Evolutionary conservation across 257 asterid species (phyloP), one percentile per base, ranked within the genome.

Genomic region (Knoxia roxburghii): DNA sequence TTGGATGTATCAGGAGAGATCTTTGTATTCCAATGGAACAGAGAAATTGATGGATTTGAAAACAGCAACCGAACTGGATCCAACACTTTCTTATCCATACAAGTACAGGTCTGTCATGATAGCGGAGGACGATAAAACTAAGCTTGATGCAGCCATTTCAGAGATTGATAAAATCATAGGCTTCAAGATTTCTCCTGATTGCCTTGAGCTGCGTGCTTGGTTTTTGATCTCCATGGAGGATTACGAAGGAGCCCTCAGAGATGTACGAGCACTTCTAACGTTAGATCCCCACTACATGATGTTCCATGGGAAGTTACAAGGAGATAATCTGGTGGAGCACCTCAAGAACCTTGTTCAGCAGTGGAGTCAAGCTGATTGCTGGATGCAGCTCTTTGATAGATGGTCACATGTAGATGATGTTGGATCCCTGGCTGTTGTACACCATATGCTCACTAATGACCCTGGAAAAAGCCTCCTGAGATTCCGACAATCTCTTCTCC

Each of bases 1-100:
- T 32, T 94, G 99, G 99, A 94, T 94, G 99, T 88, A 84, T 81
- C 99, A 94, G 71, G 99, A 94, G 79, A 77, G 96, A 37, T 87
- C 96, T 52, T 68, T 94, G 52, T 94, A 94, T 62, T 79, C 85
- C 68, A 80, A 76, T 46, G 96, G 96, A 58, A 85, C 77, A 54
- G 98, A 90, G 62, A 88, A 84, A 74, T 70, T 56, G 57, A 78
- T 83, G 92, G 98, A 94, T 80, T 75, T 94, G 72, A 75, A 80
- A 72, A 75, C 81, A 20, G 89, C 99, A 39, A 90, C 89, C 23
- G 96, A 90, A 64, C 68, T 90, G 87, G 95, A 94, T 79, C 98
- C 99, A 23, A 84, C 97, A 8, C 98, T 94, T 41, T 76, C 86
- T 0, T 94, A 84, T 74, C 99, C 99, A 12, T 88, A 90, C 84